Percentiles rank a stretch among this genome's conserved stretches.
Evolutionary conservation across 2,329 filamentous ascomycete genomes (phyloP).

Genomic region (Cercospora sesami): DNA sequence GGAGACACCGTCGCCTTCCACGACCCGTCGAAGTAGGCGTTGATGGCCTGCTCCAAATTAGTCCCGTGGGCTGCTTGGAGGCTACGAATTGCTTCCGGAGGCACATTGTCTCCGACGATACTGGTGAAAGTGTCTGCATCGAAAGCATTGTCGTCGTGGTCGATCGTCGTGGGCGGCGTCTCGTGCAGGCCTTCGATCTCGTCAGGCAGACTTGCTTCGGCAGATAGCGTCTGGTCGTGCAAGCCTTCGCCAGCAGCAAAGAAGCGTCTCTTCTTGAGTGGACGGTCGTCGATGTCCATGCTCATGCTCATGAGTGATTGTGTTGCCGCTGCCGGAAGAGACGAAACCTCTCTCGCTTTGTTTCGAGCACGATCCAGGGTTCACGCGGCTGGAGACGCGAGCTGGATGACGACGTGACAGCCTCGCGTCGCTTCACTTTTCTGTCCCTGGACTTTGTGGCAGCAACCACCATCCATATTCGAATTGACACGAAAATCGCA

Average conservation of each 20-base stretch:
- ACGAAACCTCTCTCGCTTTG: background rate
- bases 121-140: slow-evolving; percentile 57
- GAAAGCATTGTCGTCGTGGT: slow-evolving; percentile 45
- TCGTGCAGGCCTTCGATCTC: slow-evolving; percentile 37
- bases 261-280: slow-evolving; percentile 63
- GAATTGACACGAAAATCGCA: background rate
- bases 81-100: slow-evolving; percentile 47
- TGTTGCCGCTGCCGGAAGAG: background rate
- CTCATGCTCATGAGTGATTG: background rate
- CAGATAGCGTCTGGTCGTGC: slow-evolving; percentile 31
- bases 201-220: slow-evolving; percentile 39
- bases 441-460: background rate
- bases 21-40: slow-evolving; percentile 65
- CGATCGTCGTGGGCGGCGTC: slow-evolving; percentile 10
- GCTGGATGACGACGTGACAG: slow-evolving; percentile 9
- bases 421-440: slow-evolving; percentile 8
- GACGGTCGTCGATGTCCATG: slow-evolving; percentile 52
- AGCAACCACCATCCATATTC: background rate
- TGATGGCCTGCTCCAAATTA: slow-evolving; percentile 62
- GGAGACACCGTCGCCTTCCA: slow-evolving; percentile 49
- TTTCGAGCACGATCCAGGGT: background rate
- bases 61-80: slow-evolving; percentile 54
- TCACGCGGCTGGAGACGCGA: slow-evolving; percentile 7
- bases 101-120: slow-evolving; percentile 58
- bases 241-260: slow-evolving; percentile 55